phyloP scores from a whole-genome alignment of 2,329 filamentous ascomycete genomes.

The Talaromyces albobiverticillius region DNA sequence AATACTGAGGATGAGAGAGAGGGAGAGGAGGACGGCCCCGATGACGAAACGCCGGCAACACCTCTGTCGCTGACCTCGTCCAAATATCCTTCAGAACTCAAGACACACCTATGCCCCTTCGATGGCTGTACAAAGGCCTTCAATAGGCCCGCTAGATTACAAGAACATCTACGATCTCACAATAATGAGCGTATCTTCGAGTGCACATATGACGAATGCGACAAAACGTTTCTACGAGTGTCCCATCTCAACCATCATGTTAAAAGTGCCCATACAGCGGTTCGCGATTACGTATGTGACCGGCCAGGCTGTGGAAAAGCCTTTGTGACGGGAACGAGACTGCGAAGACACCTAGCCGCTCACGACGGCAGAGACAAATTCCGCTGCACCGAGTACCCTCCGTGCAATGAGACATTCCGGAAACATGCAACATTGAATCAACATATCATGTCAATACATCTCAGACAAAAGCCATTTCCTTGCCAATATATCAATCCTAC shows the following conservation, averaged over 20 bases:
- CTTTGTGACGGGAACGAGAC: slow-evolving; percentile 75
- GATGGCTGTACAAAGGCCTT: slow-evolving; percentile 77
- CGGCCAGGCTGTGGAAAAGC: slow-evolving; percentile 71
- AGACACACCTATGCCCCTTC: slow-evolving; percentile 73
- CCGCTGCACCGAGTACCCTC: slow-evolving; percentile 66
- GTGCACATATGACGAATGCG: slow-evolving; percentile 68
- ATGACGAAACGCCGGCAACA: slow-evolving; percentile 49
- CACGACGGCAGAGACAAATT: slow-evolving; percentile 76
- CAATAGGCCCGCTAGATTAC: slow-evolving; percentile 77
- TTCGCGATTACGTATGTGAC: slow-evolving; percentile 69
- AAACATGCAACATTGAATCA: slow-evolving; percentile 83
- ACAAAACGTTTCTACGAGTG: slow-evolving; percentile 80
- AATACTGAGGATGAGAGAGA: slow-evolving; percentile 15
- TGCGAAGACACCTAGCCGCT: slow-evolving; percentile 73
- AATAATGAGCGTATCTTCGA: slow-evolving; percentile 78
- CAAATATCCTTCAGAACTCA: slow-evolving; percentile 63
- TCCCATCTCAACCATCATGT: slow-evolving; percentile 85
- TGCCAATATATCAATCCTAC: slow-evolving; percentile 60
- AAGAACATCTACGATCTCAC: slow-evolving; percentile 79
- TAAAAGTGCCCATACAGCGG: slow-evolving; percentile 72
- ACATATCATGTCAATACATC: slow-evolving; percentile 74
- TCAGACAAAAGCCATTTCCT: slow-evolving; percentile 66
- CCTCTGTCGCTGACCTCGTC: slow-evolving; percentile 50
- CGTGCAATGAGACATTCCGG: slow-evolving; percentile 75
- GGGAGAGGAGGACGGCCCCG: slow-evolving; percentile 24